Percentiles rank a stretch among this genome's conserved stretches.
These are phyloP conservation scores for Neocallimastix lanati DNA, from an alignment of 192 early-diverging fungal genomes.

Conservation along the genomic window DNA sequence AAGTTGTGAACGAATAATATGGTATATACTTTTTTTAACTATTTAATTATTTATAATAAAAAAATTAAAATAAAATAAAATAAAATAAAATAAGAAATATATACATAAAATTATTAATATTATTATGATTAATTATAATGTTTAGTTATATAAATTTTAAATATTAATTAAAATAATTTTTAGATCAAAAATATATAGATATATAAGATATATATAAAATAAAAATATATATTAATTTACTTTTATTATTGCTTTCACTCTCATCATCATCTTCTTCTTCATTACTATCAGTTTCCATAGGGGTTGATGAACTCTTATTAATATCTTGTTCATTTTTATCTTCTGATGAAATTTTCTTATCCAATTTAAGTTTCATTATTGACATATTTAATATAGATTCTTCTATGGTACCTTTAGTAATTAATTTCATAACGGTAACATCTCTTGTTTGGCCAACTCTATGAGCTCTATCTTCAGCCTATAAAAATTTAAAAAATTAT, in stretches of 20 bases:
- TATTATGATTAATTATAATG: too few species aligned
- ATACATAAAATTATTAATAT: too few species aligned
- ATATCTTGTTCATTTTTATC: not conserved
- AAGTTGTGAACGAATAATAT: not conserved
- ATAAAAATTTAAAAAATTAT: too few species aligned
- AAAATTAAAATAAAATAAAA: too few species aligned
- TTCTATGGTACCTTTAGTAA: conserved; percentile 50
- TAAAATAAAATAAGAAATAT: too few species aligned
- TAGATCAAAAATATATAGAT: too few species aligned
- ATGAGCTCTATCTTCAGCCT: not conserved
- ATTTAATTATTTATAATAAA: not conserved
- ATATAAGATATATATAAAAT: not conserved
- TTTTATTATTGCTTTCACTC: not conserved
- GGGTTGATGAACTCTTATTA: not conserved
- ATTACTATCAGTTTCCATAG: not conserved
- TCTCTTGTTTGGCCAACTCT: conserved; percentile 68
- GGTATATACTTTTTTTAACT: not conserved
- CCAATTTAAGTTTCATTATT: conserved; percentile 39
- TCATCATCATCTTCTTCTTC: not conserved
- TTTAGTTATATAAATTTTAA: too few species aligned
- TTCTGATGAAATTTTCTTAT: conserved; percentile 7
- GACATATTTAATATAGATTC: conserved; percentile 41
- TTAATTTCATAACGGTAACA: conserved; percentile 54
- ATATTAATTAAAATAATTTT: too few species aligned
- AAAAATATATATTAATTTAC: not conserved